Base-by-base conservation (phyloP, 257 asterid genomes). In the Gentiana dahurica region DNA sequence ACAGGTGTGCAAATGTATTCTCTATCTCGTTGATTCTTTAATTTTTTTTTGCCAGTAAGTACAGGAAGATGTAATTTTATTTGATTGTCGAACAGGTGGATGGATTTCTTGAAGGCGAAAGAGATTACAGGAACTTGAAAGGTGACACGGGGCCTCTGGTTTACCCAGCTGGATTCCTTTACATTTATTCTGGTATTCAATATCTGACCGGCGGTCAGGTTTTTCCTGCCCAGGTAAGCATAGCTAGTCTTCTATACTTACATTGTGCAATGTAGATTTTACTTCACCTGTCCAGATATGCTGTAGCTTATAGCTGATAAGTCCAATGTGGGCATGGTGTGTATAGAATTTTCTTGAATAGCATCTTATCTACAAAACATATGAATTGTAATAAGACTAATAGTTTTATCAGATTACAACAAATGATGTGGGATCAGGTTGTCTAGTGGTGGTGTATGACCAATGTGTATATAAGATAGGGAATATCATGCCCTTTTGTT, bases 91-190 rank as follows among this genome's bases (percentile, higher is more conserved):
- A 39, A 59, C 49, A 87, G 96, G 89, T 87, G 47, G 74, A 65
- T 70, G 98, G 95, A 35, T 87, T 90, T 79, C 72, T 87, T 52
- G 79, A 69, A 62, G 98, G 98, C 43, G 98, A 90, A 72, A 83
- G 94, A 71, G 94, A 92, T 67, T 92, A 92, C 76, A 79, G 82
- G 69, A 85, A 85, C 67, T 70, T 92, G 82, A 72, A 81, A 77
- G 98, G 97, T 48, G 97, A 92, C 60, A 92, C 98, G 0, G 97
- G 98, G 52, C 97, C 98, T 61, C 71, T 92, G 48, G 98, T 92
- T 12, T 92, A 92, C 59, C 98, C 98, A 36, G 97, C 97, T 65
- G 98, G 98, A 24, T 92, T 87, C 77, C 96, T 92, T 33, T 92
- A 88, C 64, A 68, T 88, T 43, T 92, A 85, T 76, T 83, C 97